A percentile compares a stretch with the other conserved stretches of the same genome.
Conservation (phyloP, 305 asterid genomes). For the Fraxinus floribunda region DNA sequence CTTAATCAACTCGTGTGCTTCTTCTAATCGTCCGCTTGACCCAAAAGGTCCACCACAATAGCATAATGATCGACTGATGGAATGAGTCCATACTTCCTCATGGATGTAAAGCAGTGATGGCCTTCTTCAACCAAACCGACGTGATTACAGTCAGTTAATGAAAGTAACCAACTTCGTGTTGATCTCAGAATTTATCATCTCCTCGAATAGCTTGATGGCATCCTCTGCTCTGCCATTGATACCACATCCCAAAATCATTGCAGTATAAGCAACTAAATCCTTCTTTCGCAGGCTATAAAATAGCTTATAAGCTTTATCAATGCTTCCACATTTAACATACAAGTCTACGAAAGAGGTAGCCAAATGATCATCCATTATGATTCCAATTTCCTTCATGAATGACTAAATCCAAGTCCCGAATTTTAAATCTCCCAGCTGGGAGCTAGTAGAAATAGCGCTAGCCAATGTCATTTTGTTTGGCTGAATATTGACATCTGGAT, state of each 20-base stretch:
- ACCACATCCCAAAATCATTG: conserved; percentile 82
- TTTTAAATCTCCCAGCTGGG: conserved; percentile 73
- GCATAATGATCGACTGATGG: conserved; percentile 80
- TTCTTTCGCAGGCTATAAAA: conserved; percentile 43
- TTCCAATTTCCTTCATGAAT: conserved; percentile 51
- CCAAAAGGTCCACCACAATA: conserved; percentile 74
- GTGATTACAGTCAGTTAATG: conserved; percentile 64
- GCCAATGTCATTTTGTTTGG: conserved; percentile 76
- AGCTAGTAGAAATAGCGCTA: conserved; percentile 73
- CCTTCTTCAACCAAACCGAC: conserved; percentile 82
- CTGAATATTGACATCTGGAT: conserved; percentile 29
- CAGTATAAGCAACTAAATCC: conserved; percentile 79
- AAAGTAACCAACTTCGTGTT: conserved; percentile 67
- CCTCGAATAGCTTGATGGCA: conserved; percentile 59
- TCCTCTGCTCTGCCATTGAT: conserved; percentile 63
- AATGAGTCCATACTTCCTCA: conserved; percentile 52
- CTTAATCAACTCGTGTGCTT: conserved; percentile 65
- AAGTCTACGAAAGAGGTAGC: conserved; percentile 73
- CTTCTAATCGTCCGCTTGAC: conserved; percentile 72
- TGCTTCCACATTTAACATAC: conserved; percentile 68
- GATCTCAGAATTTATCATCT: conserved; percentile 51
- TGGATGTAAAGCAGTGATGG: conserved; percentile 53
- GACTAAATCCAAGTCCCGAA: conserved; percentile 55
- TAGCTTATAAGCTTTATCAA: conserved; percentile 63
- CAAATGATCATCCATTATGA: conserved; percentile 71